Conservation (phyloP, 2,329 filamentous ascomycete species). For the Aspergillus fructus region DNA sequence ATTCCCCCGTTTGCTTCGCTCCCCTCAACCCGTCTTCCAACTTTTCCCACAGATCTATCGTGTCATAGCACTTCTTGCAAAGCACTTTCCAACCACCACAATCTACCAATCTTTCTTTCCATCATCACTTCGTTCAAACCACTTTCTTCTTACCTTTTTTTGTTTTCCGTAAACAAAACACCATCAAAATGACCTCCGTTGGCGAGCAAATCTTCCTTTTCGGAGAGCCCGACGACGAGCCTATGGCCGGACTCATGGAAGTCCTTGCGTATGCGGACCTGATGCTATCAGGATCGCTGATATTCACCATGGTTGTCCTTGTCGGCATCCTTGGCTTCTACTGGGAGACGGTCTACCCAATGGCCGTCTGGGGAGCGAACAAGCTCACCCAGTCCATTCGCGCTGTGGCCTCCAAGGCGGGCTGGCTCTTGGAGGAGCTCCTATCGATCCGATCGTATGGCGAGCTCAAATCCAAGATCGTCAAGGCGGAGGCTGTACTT, state of each 20-base stretch:
- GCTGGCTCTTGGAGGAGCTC: conserved; percentile 6
- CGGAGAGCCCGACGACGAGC: conserved; percentile 11
- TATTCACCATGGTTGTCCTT: conserved; percentile 11
- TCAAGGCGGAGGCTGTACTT: not conserved
- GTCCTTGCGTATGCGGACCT: conserved; percentile 12
- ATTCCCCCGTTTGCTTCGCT: not conserved
- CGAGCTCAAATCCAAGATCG: not conserved
- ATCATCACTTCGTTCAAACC: not conserved
- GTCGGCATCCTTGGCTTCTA: not conserved
- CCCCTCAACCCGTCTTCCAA: not conserved
- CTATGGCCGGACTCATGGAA: not conserved
- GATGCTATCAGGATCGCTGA: conserved; percentile 6
- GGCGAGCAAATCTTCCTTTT: conserved; percentile 17
- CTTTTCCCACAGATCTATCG: not conserved
- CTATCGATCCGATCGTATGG: not conserved
- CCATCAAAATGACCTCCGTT: conserved; percentile 16
- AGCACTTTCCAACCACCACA: not conserved
- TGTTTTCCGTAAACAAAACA: not conserved
- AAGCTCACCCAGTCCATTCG: not conserved
- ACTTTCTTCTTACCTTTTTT: not conserved
- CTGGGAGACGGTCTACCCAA: conserved; percentile 4
- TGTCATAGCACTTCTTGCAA: not conserved
- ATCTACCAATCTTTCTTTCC: not conserved
- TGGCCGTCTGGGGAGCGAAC: not conserved
- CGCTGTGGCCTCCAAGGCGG: not conserved